Evolutionary conservation across 2,329 filamentous ascomycete genomes (phyloP), one percentile per base, ranked within the genome.

Genomic region (Chaetomium olivaceum): DNA sequence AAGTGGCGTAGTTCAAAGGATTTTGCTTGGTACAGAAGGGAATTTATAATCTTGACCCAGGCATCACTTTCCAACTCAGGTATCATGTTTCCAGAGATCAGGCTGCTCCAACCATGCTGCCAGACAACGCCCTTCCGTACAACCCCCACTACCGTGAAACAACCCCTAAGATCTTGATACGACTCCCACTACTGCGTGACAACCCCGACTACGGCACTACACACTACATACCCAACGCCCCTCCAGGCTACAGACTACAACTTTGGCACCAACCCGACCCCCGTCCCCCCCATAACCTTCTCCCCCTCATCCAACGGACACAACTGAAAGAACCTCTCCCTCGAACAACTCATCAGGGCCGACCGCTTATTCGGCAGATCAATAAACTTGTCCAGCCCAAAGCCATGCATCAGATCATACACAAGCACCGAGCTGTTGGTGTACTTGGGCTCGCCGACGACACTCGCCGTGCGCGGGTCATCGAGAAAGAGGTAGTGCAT

Each of bases 381-480:
- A 68, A 91, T 85, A 67, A 91, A 86, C 77, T 90, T 90, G 71
- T 90, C 87, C 46, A 92, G 80, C 7, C 87, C 86, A 71, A 92
- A 89, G 1, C 90, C 90, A 71, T 91, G 88, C 59, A 89, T 86
- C 62, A 91, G 84, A 71, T 93, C 90, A 75, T 93, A 93, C 67
- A 87, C 86, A 65, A 93, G 80, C 16, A 93, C 87, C 0, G 87
- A 89, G 31, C 81, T 83, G 72, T 90, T 90, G 4, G 87, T 90
- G 65, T 85, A 87, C 74, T 90, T 89, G 39, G 91, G 91, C 79
- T 94, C 91, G 67, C 89, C 89, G 8, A 88, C 83, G 9, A 87
- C 82, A 67, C 78, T 77, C 74, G 75, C 79, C 2, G 86, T 88
- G 62, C 86, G 82, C 63, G 83, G 81, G 69, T 88, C 85, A 70